phyloP scores from a whole-genome alignment of 1,139 yeast species.

The Eremothecium gossypii region DNA sequence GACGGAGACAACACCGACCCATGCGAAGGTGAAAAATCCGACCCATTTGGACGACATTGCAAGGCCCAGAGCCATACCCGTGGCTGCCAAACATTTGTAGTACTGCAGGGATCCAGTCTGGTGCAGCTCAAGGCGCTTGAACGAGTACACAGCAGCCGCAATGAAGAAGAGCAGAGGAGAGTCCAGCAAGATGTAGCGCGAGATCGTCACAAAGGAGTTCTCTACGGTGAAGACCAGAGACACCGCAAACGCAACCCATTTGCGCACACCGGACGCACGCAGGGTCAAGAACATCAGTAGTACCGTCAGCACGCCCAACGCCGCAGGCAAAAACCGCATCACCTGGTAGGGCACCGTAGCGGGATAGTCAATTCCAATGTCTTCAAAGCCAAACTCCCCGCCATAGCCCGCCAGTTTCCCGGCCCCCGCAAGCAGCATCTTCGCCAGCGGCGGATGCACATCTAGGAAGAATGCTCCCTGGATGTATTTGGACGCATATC shows the following conservation, averaged over 20 bases:
- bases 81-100: slow-evolving; percentile 60
- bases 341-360: slow-evolving; percentile 57
- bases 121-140: slow-evolving; percentile 72
- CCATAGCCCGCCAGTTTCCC: slow-evolving; percentile 65
- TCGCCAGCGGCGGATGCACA: slow-evolving; percentile 91
- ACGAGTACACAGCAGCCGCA: slow-evolving; percentile 74
- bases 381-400: slow-evolving; percentile 64
- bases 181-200: slow-evolving; percentile 83
- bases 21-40: slow-evolving; percentile 85
- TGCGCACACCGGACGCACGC: slow-evolving; percentile 78
- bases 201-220: slow-evolving; percentile 79
- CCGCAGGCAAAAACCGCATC: slow-evolving; percentile 83
- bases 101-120: slow-evolving; percentile 62
- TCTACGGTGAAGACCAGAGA: slow-evolving; percentile 65
- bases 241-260: slow-evolving; percentile 62
- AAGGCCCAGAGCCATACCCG: slow-evolving; percentile 80
- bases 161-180: slow-evolving; percentile 87
- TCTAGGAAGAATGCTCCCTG: slow-evolving; percentile 74
- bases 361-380: slow-evolving; percentile 61
- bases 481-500: slow-evolving; percentile 68
- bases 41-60: slow-evolving; percentile 94
- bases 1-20: slow-evolving; percentile 75
- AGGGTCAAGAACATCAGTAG: slow-evolving; percentile 70
- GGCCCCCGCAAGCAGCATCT: slow-evolving; percentile 76
- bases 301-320: slow-evolving; percentile 73